A percentile compares a stretch with the other conserved stretches of the same genome.
phyloP scores from a whole-genome alignment of 2,329 filamentous ascomycete species.

The Claviceps quebecensis region DNA sequence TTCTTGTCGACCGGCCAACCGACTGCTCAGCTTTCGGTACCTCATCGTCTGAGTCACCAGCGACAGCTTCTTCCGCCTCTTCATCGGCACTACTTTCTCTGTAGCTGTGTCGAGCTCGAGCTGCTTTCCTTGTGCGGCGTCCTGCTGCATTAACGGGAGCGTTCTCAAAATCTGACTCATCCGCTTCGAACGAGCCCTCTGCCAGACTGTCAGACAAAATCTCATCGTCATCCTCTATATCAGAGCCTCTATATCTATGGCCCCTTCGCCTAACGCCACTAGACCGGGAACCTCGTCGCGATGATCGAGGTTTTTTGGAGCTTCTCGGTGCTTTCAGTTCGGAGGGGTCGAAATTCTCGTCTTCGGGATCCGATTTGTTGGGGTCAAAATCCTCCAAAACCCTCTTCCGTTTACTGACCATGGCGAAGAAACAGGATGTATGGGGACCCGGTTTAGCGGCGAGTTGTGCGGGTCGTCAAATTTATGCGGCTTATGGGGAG shows the following conservation, averaged over 20 bases:
- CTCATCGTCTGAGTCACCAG: constrained; percentile 14
- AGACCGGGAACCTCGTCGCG: constrained; percentile 17
- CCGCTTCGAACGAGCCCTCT: constrained; percentile 34
- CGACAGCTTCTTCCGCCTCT: constrained; percentile 18
- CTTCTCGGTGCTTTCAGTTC: constrained; percentile 29
- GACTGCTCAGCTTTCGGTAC: constrained; percentile 15
- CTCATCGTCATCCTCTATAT: constrained; percentile 48
- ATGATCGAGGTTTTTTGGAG: constrained; percentile 28
- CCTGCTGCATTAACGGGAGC: constrained; percentile 32
- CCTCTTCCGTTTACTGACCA: constrained; percentile 41
- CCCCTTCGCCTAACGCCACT: constrained; percentile 19
- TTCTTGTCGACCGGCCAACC: constrained; percentile 16
- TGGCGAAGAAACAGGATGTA: constrained; percentile 5
- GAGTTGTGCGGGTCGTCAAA: too few relatives aligned
- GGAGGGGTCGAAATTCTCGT: constrained; percentile 49
- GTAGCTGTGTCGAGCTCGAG: constrained; percentile 32
- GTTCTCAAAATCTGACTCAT: constrained; percentile 24
- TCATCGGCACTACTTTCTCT: constrained; percentile 31
- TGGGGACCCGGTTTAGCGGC: neutral
- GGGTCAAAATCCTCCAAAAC: constrained; percentile 47
- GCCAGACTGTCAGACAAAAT: constrained; percentile 39
- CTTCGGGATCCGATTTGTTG: constrained; percentile 51
- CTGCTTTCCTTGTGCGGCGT: constrained; percentile 32
- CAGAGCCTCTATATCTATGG: constrained; percentile 41
- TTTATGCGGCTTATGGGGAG: too few relatives aligned